phyloP scores from a whole-genome alignment of 2,329 filamentous ascomycete species.

The Sporothrix euskadiensis region DNA sequence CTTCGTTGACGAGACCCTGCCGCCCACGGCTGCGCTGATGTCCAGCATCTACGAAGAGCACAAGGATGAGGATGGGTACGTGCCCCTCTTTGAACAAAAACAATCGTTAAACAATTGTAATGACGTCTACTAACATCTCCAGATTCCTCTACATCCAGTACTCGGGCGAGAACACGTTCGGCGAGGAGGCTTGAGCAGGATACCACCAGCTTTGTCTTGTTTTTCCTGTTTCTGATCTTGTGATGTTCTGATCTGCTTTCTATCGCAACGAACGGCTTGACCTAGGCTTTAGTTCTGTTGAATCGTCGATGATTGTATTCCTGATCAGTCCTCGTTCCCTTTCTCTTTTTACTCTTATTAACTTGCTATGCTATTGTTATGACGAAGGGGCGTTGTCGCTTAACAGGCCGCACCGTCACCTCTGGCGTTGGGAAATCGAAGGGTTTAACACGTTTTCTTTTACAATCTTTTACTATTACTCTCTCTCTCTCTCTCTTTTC shows the following conservation, averaged over 20 bases:
- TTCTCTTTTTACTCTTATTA: background rate
- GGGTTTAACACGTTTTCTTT: background rate
- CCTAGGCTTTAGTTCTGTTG: background rate
- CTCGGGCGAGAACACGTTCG: conserved; percentile 99
- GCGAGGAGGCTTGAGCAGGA: conserved; percentile 43
- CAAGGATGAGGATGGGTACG: conserved; percentile 76
- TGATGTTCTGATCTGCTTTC: background rate
- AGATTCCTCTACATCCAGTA: conserved; percentile 99
- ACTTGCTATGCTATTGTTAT: background rate
- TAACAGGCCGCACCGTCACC: background rate
- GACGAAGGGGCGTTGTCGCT: background rate
- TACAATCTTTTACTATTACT: background rate
- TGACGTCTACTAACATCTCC: conserved; percentile 30
- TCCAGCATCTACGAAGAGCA: conserved; percentile 99
- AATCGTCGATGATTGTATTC: background rate
- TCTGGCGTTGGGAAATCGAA: conserved; percentile 28
- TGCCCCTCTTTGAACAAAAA: conserved; percentile 6
- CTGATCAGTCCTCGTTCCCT: background rate
- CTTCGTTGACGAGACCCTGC: conserved; percentile 97
- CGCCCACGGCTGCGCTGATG: conserved; percentile 96
- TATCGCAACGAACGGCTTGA: conserved; percentile 13
- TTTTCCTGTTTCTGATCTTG: background rate
- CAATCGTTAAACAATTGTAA: too few relatives aligned
- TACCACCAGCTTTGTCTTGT: background rate
- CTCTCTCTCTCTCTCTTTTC: background rate